Base-by-base conservation (phyloP, 331 rosid genomes). In the Acacia pycnantha region DNA sequence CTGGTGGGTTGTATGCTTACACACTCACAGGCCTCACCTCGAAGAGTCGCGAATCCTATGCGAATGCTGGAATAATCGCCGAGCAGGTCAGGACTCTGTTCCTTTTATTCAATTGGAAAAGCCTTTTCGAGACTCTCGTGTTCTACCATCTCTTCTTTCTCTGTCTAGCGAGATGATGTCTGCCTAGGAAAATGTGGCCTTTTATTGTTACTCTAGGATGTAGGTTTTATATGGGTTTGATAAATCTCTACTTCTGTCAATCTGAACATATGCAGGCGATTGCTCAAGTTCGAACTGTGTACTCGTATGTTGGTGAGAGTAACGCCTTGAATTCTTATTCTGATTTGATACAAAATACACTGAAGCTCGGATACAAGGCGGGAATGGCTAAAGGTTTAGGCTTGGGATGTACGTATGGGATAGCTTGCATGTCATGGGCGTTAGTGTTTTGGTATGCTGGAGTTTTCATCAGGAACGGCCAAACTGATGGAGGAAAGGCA, bases 391-490 rank as follows among this genome's bases (percentile, higher is more conserved):
- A 96, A 61, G 99, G 99, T 77, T 86, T 96, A 77, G 99, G 99
- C 43, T 81, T 96, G 11, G 99, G 99, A 74, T 96, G 99, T 86
- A 96, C 99, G 21, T 96, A 96, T 82, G 99, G 99, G 15, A 96
- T 96, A 50, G 99, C 99, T 51, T 96, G 99, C 81, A 96, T 96
- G 99, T 96, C 99, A 0, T 96, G 99, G 99, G 99, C 99, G 14
- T 93, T 96, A 8, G 99, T 94, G 68, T 96, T 94, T 81, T 96
- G 99, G 99, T 96, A 96, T 51, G 99, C 99, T 0, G 98, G 99
- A 7, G 99, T 96, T 62, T 96, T 96, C 76, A 94, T 96, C 82
- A 74, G 99, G 74, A 96, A 92, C 66, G 99, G 99, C 41, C 99
- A 96, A 80, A 87, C 93, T 29, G 99, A 96, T 58, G 99, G 98